Percentiles rank a stretch among this genome's conserved stretches.
These are phyloP conservation scores for Leccinum boreale DNA, from an alignment of 768 basidiomycete species.

Conservation along the genomic window DNA sequence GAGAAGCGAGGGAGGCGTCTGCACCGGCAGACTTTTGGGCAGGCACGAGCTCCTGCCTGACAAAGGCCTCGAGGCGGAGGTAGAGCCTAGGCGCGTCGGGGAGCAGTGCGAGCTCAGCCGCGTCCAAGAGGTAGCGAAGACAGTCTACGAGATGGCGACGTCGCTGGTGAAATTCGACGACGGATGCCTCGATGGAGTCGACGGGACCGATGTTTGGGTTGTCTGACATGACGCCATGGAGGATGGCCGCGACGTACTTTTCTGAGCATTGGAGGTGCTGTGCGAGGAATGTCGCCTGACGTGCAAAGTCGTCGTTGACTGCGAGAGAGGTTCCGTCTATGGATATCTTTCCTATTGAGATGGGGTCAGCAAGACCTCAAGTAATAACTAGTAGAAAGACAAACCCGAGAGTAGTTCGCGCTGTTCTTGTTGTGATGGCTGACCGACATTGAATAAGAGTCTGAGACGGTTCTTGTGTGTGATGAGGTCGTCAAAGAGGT, in stretches of 20 bases:
- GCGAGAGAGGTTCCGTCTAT: conserved; percentile 65
- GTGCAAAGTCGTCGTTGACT: conserved; percentile 76
- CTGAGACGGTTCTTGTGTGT: conserved; percentile 61
- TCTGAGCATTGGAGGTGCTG: conserved; percentile 83
- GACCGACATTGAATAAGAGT: conserved; percentile 63
- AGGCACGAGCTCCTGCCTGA: conserved; percentile 51
- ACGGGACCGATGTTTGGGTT: conserved; percentile 63
- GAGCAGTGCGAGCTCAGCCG: conserved; percentile 46
- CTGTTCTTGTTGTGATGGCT: conserved; percentile 59
- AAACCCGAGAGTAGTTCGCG: conserved; percentile 60
- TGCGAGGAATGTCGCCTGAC: conserved; percentile 74
- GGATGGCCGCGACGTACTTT: conserved; percentile 66
- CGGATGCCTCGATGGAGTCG: conserved; percentile 58
- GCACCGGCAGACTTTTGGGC: conserved; percentile 31
- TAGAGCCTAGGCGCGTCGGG: conserved; percentile 47
- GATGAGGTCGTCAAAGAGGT: conserved; percentile 73
- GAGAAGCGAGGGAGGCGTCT: conserved; percentile 46
- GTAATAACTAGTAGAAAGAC: conserved; percentile 30
- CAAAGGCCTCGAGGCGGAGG: conserved; percentile 52
- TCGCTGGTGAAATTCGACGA: conserved; percentile 66
- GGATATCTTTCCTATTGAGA: conserved; percentile 54
- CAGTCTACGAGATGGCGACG: conserved; percentile 71
- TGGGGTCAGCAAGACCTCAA: not conserved
- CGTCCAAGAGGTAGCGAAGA: conserved; percentile 63
- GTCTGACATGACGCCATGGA: conserved; percentile 58